These are phyloP conservation scores for Prunus yedoensis DNA, from an alignment of 331 rosid species.

Conservation along the genomic window DNA sequence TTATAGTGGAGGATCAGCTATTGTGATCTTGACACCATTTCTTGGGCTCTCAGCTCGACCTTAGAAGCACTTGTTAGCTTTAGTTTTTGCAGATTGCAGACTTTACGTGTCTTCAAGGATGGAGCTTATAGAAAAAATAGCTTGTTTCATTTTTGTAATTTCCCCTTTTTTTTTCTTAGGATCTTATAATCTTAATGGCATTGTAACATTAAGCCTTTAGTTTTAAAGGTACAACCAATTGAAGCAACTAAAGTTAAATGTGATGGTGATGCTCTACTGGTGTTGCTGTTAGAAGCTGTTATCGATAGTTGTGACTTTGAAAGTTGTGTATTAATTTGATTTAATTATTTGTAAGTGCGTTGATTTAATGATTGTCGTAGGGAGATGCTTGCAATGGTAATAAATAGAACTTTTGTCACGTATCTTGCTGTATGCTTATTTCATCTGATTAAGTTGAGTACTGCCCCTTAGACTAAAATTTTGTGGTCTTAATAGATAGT, in stretches of 20 bases:
- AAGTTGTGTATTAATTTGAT: neutral
- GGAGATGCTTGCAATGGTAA: neutral
- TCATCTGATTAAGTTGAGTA: neutral
- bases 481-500: neutral
- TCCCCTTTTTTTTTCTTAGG: neutral
- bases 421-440: neutral
- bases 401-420: neutral
- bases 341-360: neutral
- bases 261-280: neutral
- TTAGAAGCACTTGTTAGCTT: neutral
- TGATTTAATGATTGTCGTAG: no score
- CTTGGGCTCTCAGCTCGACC: constrained; percentile 12
- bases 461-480: neutral
- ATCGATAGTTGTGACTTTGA: neutral
- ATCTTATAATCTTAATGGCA: neutral
- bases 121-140: neutral
- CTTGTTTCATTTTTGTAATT: neutral
- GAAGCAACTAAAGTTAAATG: neutral
- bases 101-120: neutral
- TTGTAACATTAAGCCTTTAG: neutral
- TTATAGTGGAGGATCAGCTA: no score
- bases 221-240: neutral
- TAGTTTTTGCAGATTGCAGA: neutral
- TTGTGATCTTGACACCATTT: neutral
- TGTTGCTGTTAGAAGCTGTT: neutral